Evolutionary conservation across 2,329 filamentous ascomycete genomes (phyloP), one percentile per base, ranked within the genome.

Genomic region (Aspergillus brasiliensis): DNA sequence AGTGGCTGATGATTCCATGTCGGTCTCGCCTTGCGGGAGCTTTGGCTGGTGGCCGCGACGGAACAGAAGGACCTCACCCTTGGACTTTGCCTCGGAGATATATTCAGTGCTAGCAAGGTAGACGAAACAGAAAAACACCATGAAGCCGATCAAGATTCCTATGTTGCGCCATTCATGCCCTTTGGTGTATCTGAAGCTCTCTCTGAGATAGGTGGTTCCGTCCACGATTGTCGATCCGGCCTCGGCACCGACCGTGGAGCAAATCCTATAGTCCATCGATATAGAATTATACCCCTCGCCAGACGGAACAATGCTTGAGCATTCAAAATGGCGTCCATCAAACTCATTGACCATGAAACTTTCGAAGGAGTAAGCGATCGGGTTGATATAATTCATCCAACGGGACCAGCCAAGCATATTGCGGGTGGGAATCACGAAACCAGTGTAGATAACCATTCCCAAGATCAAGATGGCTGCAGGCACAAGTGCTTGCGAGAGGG

Each of bases 291-390:
- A 84, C 1, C 65, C 69, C 3, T 66, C 61, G 4, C 77, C 76
- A 1, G 48, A 64, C 1, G 83, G 81, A 15, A 84, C 69, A 44
- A 77, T 77, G 0, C 64, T 58, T 1, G 72, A 69, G 66, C 83
- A 85, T 1, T 57, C 44, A 70, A 88, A 92, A 0, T 86, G 61
- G 15, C 87, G 84, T 56, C 79, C 77, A 65, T 85, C 73, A 63
- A 95, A 95, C 73, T 96, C 91, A 75, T 95, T 95, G 63, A 91
- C 83, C 82, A 94, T 88, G 19, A 96, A 81, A 0, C 87, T 80
- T 73, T 96, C 91, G 67, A 95, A 96, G 0, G 86, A 86, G 63
- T 94, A 95, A 1, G 85, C 85, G 4, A 95, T 82, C 5, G 90
- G 90, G 62, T 94, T 88, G 34, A 93, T 78, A 72, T 90, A 92